Conservation (phyloP, 345 rosid species). For the Murraya koenigii region DNA sequence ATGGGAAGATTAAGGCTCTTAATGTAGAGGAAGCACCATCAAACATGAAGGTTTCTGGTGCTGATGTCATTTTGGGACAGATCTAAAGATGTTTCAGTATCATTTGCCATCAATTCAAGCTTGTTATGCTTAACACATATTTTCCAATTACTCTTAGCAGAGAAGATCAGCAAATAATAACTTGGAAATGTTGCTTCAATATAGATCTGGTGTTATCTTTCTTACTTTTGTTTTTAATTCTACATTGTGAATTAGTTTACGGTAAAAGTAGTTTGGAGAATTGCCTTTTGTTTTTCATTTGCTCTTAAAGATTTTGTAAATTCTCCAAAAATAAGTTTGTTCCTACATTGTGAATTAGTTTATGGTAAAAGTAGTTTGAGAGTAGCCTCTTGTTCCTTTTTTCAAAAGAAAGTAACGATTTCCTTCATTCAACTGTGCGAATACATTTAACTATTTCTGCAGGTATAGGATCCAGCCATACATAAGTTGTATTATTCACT, state of each 20-base stretch:
- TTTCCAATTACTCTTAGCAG: background rate
- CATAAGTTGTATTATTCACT: no score
- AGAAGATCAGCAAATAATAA: background rate
- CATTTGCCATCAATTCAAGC: background rate
- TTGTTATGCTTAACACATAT: background rate
- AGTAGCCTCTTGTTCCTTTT: no score
- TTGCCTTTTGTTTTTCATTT: no score
- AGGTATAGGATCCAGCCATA: no score
- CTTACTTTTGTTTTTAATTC: background rate
- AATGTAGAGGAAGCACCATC: slow-evolving; percentile 90
- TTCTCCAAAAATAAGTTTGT: background rate
- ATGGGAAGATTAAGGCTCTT: slow-evolving; percentile 73
- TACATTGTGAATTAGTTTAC: background rate
- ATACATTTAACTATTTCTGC: no score
- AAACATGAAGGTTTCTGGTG: slow-evolving; percentile 82
- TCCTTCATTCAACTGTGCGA: no score
- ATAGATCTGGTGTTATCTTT: background rate
- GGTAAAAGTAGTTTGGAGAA: background rate
- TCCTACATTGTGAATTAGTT: background rate
- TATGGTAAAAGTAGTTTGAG: background rate
- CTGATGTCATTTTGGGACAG: slow-evolving; percentile 72
- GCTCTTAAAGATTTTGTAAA: background rate
- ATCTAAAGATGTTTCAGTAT: slow-evolving; percentile 31
- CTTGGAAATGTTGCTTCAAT: background rate
- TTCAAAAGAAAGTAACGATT: no score